A percentile compares a stretch with the other conserved stretches of the same genome.
These are phyloP conservation scores for Anthracocystis walkeri DNA, from an alignment of 1,284 basidiomycete species.

Conservation along the genomic window DNA sequence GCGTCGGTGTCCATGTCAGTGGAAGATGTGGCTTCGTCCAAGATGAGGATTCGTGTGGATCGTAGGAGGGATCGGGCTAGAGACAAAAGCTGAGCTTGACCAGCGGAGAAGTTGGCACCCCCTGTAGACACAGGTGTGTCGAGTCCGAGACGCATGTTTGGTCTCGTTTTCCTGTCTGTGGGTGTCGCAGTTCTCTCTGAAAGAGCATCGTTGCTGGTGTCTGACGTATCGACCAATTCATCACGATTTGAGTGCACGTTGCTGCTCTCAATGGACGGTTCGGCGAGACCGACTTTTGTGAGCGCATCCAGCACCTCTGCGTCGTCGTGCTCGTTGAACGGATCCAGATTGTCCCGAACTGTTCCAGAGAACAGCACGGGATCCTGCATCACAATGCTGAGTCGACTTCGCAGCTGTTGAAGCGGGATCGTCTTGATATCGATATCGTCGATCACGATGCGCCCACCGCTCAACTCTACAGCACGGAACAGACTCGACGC, in stretches of 20 bases:
- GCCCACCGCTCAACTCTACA: constrained; percentile 52
- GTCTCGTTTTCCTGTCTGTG: neutral
- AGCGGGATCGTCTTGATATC: constrained; percentile 52
- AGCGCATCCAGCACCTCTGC: constrained; percentile 77
- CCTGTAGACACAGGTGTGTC: constrained; percentile 81
- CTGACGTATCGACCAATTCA: constrained; percentile 70
- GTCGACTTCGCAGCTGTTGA: constrained; percentile 67
- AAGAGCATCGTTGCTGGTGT: constrained; percentile 1
- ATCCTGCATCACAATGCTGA: constrained; percentile 73
- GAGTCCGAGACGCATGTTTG: constrained; percentile 72
- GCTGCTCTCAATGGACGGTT: constrained; percentile 52
- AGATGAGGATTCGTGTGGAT: constrained; percentile 80
- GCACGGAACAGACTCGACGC: constrained; percentile 39
- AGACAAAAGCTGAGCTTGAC: constrained; percentile 84
- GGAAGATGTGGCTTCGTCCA: constrained; percentile 80
- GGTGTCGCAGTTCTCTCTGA: neutral
- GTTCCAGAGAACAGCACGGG: constrained; percentile 89
- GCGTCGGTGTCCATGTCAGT: constrained; percentile 44
- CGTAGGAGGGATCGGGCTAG: constrained; percentile 80
- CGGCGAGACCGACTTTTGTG: constrained; percentile 45
- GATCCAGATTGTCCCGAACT: constrained; percentile 86
- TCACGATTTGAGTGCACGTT: neutral
- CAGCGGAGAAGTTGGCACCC: constrained; percentile 85
- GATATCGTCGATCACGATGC: constrained; percentile 63
- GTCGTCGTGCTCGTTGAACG: constrained; percentile 85